Base-by-base conservation (phyloP, 2,329 filamentous ascomycete species). In the Paraphoma sp. region DNA sequence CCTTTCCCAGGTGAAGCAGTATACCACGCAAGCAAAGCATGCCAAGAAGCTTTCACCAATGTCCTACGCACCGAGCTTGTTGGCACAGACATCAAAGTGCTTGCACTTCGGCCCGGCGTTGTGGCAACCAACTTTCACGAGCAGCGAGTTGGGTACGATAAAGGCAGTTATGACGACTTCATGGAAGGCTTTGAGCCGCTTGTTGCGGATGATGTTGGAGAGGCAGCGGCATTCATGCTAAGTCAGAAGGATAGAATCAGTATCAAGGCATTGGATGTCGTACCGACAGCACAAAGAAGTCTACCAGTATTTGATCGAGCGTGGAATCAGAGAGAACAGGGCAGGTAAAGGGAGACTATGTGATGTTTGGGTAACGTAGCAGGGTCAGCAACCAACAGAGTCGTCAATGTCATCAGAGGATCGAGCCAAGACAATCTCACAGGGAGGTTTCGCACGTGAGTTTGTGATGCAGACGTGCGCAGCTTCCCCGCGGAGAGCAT, bases 1-100 rank as follows among this genome's bases (percentile, higher is more conserved):
- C 82, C 81, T 0, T 83, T 83, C 48, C 70, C 78, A 0, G 81
- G 82, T 11, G 82, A 84, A 59, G 77, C 80, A 0, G 80, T 84
- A 8, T 82, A 83, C 51, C 81, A 83, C 55, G 74, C 80, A 4
- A 78, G 71, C 57, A 83, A 83, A 59, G 80, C 81, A 0, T 74
- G 71, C 3, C 80, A 81, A 49, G 81, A 84, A 52, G 82, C 69
- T 0, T 83, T 85, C 57, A 80, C 79, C 0, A 83, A 84, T 52
- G 75, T 76, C 1, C 72, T 84, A 9, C 70, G 82, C 0, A 82
- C 75, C 16, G 83, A 86, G 64, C 63, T 83, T 8, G 67, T 59
- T 18, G 79, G 76, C 3, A 81, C 80, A 0, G 77, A 82, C 57
- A 81, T 83, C 52, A 76, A 78, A n/a, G 80, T 83, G 0, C 53